A percentile compares a stretch with the other conserved stretches of the same genome.
phyloP scores from a whole-genome alignment of 441 rosid genomes.

The Arabidopsis hybrid region DNA sequence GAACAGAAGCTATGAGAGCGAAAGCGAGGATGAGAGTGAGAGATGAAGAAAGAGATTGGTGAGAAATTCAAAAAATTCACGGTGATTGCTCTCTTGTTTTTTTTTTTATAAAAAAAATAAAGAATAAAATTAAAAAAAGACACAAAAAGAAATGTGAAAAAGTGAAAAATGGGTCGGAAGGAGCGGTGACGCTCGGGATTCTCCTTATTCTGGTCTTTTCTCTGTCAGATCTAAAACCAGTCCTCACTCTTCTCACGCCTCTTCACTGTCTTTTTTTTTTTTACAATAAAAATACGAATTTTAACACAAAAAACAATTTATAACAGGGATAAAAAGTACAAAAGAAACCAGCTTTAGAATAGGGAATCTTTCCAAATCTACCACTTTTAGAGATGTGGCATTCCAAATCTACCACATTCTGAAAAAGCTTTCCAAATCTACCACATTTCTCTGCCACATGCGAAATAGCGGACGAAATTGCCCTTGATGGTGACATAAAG shows the following conservation, averaged over 20 bases:
- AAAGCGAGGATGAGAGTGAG: neutral
- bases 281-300: no score
- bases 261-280: neutral
- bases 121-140: neutral
- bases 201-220: conserved; percentile 28
- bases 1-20: conserved; percentile 13
- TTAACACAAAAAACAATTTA: no score
- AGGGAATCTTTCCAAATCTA: no score
- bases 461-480: no score
- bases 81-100: neutral
- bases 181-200: conserved; percentile 50
- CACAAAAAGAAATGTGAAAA: conserved; percentile 45
- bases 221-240: conserved; percentile 29
- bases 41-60: conserved; percentile 15
- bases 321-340: neutral
- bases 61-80: conserved; percentile 36
- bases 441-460: no score
- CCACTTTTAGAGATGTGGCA: no score
- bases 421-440: no score
- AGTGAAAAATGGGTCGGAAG: conserved; percentile 33
- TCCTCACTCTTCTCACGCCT: conserved; percentile 10
- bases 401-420: no score
- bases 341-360: neutral
- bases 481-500: no score
- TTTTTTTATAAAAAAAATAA: neutral